A percentile compares a stretch with the other conserved stretches of the same genome.
phyloP scores from a whole-genome alignment of 192 early-diverging fungal genomes.

The Coemansia sp. region DNA sequence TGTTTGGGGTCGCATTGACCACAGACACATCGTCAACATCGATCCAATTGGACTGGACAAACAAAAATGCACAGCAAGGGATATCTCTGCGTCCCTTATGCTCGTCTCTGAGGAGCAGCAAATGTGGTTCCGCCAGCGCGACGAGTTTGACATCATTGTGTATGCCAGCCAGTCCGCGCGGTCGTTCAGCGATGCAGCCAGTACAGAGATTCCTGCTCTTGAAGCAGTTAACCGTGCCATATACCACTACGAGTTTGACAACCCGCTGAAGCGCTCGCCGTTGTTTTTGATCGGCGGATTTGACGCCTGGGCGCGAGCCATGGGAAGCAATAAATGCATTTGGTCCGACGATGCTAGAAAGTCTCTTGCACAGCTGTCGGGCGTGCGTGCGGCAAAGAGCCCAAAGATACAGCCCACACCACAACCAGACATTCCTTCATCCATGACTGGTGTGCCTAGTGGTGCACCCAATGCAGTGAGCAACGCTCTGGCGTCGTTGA shows the following conservation, averaged over 20 bases:
- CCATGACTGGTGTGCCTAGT: neutral
- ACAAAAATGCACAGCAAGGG: slow-evolving; percentile 58
- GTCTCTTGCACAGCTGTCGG: neutral
- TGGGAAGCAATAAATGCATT: slow-evolving; percentile 40
- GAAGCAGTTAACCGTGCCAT: slow-evolving; percentile 60
- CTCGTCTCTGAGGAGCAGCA: slow-evolving; percentile 60
- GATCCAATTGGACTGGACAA: slow-evolving; percentile 64
- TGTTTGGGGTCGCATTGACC: slow-evolving; percentile 66
- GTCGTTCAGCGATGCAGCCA: slow-evolving; percentile 44
- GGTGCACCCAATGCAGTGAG: neutral
- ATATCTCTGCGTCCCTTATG: slow-evolving; percentile 60
- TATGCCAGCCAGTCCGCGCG: slow-evolving; percentile 63
- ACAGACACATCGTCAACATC: slow-evolving; percentile 67
- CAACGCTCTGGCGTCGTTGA: neutral
- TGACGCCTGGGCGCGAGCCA: slow-evolving; percentile 65
- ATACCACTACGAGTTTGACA: slow-evolving; percentile 61
- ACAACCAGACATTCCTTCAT: neutral
- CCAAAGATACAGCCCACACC: neutral
- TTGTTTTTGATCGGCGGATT: slow-evolving; percentile 80
- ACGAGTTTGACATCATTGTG: slow-evolving; percentile 72
- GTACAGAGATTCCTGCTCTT: slow-evolving; percentile 25
- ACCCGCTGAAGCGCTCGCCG: slow-evolving; percentile 57
- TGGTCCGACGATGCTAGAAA: slow-evolving; percentile 34
- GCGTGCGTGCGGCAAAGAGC: slow-evolving; percentile 2
- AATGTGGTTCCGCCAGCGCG: slow-evolving; percentile 63